Percentiles rank a stretch among this genome's conserved stretches.
Conservation (phyloP, 495 filamentous ascomycete species). For the Podospora bellae-mahoneyi region DNA sequence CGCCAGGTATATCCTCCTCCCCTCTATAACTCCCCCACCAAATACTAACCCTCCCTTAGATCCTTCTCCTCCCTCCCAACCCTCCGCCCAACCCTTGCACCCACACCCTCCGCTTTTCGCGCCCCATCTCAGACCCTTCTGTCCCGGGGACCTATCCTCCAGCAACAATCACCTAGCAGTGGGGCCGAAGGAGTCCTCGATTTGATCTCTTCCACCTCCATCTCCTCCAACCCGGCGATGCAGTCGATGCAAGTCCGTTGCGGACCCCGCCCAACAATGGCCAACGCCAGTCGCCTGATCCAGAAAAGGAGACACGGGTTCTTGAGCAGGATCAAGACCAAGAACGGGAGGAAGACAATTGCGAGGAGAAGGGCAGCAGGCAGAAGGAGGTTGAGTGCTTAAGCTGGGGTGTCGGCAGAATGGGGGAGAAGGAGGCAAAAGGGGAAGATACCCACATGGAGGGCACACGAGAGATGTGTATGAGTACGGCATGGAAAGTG, state of each 20-base stretch:
- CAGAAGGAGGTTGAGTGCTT: not conserved
- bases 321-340: not conserved
- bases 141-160: not conserved
- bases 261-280: not conserved
- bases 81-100: not conserved
- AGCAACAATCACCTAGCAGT: not conserved
- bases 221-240: not conserved
- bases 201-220: not conserved
- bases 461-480: not conserved
- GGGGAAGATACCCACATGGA: not conserved
- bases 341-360: not conserved
- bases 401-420: not conserved
- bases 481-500: not conserved
- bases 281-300: not conserved
- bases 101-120: not conserved
- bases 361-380: not conserved
- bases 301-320: not conserved
- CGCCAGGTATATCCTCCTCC: not conserved
- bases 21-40: not conserved
- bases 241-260: not conserved
- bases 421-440: not conserved
- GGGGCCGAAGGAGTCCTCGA: not conserved
- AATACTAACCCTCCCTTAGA: not conserved
- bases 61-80: not conserved
- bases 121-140: not conserved